Evolutionary conservation across 352 stramenopile species (phyloP).

Genomic region (Pythium grandisporangium): DNA sequence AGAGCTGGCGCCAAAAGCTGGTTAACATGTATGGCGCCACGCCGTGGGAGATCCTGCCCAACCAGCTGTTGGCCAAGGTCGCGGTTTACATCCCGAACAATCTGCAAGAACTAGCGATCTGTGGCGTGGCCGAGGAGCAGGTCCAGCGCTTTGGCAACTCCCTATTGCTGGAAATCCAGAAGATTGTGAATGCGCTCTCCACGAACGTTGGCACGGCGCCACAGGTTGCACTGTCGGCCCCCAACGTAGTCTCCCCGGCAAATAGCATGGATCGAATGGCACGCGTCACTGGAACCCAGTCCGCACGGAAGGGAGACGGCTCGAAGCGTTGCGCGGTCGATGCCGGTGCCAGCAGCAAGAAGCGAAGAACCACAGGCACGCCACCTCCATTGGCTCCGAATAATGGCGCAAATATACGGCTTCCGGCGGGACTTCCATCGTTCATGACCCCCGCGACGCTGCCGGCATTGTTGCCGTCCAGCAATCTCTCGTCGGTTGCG

Average conservation of each 20-base stretch:
- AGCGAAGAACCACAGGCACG: slow-evolving; percentile 9
- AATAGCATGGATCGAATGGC: slow-evolving; percentile 5
- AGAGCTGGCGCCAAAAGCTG: slow-evolving; percentile 72
- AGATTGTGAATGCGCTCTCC: slow-evolving; percentile 17
- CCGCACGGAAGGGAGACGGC: not conserved
- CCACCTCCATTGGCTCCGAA: not conserved
- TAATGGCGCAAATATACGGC: not conserved
- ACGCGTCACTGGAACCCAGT: slow-evolving; percentile 1
- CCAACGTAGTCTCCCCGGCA: not conserved
- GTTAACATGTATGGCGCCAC: slow-evolving; percentile 61
- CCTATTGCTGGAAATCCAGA: slow-evolving; percentile 43
- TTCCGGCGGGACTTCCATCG: not conserved
- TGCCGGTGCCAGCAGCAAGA: slow-evolving; percentile 12
- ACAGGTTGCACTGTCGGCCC: slow-evolving; percentile 1
- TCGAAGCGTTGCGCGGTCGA: not conserved
- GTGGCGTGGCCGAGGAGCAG: slow-evolving; percentile 33
- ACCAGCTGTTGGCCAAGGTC: slow-evolving; percentile 62
- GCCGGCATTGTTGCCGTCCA: slow-evolving; percentile 41
- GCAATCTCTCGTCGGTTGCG: slow-evolving; percentile 4
- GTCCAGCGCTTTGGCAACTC: slow-evolving; percentile 52
- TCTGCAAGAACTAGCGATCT: slow-evolving; percentile 44
- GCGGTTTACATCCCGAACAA: slow-evolving; percentile 44
- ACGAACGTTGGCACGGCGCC: slow-evolving; percentile 5
- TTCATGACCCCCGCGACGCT: slow-evolving; percentile 32
- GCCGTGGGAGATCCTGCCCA: slow-evolving; percentile 69